Evolutionary conservation across 1,139 yeast species (phyloP).

Genomic region (Kodamaea suecica): DNA sequence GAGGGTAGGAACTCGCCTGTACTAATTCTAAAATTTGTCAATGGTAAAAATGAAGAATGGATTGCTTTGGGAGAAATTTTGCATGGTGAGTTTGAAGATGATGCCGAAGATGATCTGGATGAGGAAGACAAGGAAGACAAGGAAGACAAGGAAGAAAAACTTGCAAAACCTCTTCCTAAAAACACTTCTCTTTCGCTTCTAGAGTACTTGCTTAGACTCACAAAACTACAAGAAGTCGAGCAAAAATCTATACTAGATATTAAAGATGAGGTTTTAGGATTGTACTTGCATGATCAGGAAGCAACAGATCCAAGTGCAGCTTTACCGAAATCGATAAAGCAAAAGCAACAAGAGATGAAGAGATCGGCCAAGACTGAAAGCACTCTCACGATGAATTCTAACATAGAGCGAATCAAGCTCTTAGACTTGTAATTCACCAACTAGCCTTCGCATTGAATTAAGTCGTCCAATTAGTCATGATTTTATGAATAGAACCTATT

Average conservation of each 20-base stretch:
- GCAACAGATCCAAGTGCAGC: conserved; percentile 11
- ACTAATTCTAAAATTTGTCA: conserved; percentile 50
- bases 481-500: no score
- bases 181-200: conserved; percentile 50
- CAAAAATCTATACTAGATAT: conserved; percentile 52
- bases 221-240: conserved; percentile 63
- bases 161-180: conserved; percentile 12
- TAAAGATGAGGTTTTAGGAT: conserved; percentile 63
- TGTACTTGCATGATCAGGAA: conserved; percentile 53
- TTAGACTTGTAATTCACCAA: conserved; percentile 21
- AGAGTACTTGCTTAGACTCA: conserved; percentile 62
- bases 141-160: conserved; percentile 13
- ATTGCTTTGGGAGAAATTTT: conserved; percentile 53
- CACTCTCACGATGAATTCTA: conserved; percentile 30
- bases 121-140: conserved; percentile 28
- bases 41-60: conserved; percentile 42
- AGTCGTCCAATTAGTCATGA: no score
- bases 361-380: conserved; percentile 17
- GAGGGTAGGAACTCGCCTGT: conserved; percentile 70
- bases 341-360: conserved; percentile 11
- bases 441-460: no score
- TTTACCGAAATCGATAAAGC: conserved; percentile 21
- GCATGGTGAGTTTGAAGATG: conserved; percentile 28
- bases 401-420: conserved; percentile 33
- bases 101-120: conserved; percentile 25